A percentile compares a stretch with the other conserved stretches of the same genome.
phyloP scores from a whole-genome alignment of 352 stramenopile species.

The Saprolegnia diclina region DNA sequence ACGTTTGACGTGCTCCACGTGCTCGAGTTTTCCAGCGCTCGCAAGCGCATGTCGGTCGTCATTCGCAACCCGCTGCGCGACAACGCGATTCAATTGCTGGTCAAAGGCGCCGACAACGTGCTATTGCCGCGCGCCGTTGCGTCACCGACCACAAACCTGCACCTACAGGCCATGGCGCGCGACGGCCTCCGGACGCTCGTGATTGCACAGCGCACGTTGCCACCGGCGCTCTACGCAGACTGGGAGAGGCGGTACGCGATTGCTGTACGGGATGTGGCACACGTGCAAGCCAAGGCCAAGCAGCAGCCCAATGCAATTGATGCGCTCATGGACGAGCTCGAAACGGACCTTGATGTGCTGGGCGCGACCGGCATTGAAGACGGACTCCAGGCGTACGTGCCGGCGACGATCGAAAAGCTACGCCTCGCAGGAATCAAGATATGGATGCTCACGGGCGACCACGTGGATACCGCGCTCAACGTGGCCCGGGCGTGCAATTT shows the following conservation, averaged over 20 bases:
- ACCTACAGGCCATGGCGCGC: conserved; percentile 71
- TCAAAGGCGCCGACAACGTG: conserved; percentile 79
- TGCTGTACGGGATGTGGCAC: conserved; percentile 43
- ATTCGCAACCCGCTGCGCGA: conserved; percentile 28
- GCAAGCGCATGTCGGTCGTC: conserved; percentile 75
- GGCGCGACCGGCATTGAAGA: conserved; percentile 96
- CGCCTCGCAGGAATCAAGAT: conserved; percentile 94
- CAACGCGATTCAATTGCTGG: background rate
- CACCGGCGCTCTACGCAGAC: conserved; percentile 38
- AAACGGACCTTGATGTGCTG: conserved; percentile 80
- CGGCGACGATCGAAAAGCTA: conserved; percentile 89
- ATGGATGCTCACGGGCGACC: conserved; percentile 97
- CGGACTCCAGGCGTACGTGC: conserved; percentile 92
- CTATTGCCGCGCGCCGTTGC: conserved; percentile 57
- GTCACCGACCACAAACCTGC: conserved; percentile 45
- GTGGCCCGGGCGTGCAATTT: conserved; percentile 89
- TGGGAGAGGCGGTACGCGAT: conserved; percentile 57
- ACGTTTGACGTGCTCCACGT: conserved; percentile 51
- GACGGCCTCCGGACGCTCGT: conserved; percentile 84
- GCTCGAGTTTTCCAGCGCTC: conserved; percentile 60
- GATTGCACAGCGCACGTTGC: conserved; percentile 51
- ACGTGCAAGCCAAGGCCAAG: conserved; percentile 38
- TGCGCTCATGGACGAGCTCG: conserved; percentile 49
- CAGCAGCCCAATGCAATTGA: conserved; percentile 45
- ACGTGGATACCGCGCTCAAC: conserved; percentile 96